phyloP scores from a whole-genome alignment of 1,139 yeast species.

The Debaryomyces robertsiae region DNA sequence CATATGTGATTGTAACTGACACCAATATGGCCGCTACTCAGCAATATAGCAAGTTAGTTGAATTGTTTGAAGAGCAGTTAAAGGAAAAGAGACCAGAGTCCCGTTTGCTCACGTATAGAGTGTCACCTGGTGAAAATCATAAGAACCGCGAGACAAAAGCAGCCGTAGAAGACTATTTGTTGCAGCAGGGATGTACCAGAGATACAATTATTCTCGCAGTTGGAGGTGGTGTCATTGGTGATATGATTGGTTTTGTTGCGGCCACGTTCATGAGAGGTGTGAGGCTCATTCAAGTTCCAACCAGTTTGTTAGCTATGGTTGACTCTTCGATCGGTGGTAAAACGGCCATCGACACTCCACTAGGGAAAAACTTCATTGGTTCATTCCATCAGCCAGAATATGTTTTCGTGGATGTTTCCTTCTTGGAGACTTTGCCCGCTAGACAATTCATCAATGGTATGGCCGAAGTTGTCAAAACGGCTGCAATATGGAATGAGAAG shows the following conservation, averaged over 20 bases:
- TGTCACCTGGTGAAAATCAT: conserved; percentile 92
- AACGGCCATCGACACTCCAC: conserved; percentile 97
- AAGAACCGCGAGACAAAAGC: conserved; percentile 91
- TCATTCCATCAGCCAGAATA: conserved; percentile 97
- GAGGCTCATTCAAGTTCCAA: conserved; percentile 90
- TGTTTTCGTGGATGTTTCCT: conserved; percentile 85
- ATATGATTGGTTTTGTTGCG: conserved; percentile 98
- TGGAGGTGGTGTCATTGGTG: conserved; percentile 99
- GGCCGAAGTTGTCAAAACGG: conserved; percentile 98
- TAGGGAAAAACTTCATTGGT: conserved; percentile 95
- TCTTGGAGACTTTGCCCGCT: conserved; percentile 84
- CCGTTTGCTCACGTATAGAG: conserved; percentile 70
- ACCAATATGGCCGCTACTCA: conserved; percentile 72
- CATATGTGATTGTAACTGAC: conserved; percentile 91
- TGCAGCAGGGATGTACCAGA: conserved; percentile 88
- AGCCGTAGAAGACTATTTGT: conserved; percentile 85
- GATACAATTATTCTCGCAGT: conserved; percentile 94
- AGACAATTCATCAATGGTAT: conserved; percentile 97
- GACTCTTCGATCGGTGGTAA: conserved; percentile 99
- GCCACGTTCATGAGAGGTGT: conserved; percentile 99
- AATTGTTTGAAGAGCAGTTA: conserved; percentile 36
- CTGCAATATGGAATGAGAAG: conserved; percentile 93
- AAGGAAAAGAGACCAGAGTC: conserved; percentile 43
- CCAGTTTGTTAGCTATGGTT: conserved; percentile 93
- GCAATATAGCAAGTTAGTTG: conserved; percentile 50